phyloP scores from a whole-genome alignment of 1,139 yeast species.

The Diutina pseudorugosa region DNA sequence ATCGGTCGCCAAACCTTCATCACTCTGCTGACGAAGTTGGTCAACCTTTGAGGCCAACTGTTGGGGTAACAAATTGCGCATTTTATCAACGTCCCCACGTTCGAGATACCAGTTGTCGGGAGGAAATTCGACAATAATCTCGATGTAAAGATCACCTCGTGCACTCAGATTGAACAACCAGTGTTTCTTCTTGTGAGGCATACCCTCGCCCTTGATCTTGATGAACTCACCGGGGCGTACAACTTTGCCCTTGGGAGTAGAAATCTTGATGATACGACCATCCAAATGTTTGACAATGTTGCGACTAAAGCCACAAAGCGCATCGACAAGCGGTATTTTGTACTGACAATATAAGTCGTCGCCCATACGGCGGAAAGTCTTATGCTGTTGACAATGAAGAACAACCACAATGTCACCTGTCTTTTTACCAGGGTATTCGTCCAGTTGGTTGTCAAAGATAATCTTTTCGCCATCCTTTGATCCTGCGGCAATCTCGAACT shows the following conservation, averaged over 20 bases:
- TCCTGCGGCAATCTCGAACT: conserved; percentile 70
- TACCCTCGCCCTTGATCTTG: conserved; percentile 67
- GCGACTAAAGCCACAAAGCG: conserved; percentile 70
- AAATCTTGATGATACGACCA: conserved; percentile 55
- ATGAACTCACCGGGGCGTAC: conserved; percentile 67
- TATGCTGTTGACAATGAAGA: conserved; percentile 35
- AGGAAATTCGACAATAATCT: conserved; percentile 70
- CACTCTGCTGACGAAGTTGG: conserved; percentile 15
- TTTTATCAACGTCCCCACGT: conserved; percentile 41
- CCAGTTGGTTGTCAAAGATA: conserved; percentile 59
- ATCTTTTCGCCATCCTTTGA: conserved; percentile 50
- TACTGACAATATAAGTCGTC: conserved; percentile 53
- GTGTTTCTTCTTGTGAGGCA: conserved; percentile 45
- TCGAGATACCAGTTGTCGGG: conserved; percentile 70
- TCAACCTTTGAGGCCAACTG: conserved; percentile 16
- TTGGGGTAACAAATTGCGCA: conserved; percentile 45
- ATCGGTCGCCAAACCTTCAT: conserved; percentile 16
- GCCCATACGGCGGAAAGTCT: conserved; percentile 43
- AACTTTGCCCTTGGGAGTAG: conserved; percentile 67
- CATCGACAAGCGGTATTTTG: conserved; percentile 60
- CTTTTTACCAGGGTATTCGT: conserved; percentile 58
- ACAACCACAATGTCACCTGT: conserved; percentile 73
- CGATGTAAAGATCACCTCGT: conserved; percentile 68
- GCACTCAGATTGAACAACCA: conserved; percentile 17
- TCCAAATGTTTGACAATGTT: conserved; percentile 68